Evolutionary conservation across 2,329 filamentous ascomycete species (phyloP).

Genomic region (Pyrenophora graminea): DNA sequence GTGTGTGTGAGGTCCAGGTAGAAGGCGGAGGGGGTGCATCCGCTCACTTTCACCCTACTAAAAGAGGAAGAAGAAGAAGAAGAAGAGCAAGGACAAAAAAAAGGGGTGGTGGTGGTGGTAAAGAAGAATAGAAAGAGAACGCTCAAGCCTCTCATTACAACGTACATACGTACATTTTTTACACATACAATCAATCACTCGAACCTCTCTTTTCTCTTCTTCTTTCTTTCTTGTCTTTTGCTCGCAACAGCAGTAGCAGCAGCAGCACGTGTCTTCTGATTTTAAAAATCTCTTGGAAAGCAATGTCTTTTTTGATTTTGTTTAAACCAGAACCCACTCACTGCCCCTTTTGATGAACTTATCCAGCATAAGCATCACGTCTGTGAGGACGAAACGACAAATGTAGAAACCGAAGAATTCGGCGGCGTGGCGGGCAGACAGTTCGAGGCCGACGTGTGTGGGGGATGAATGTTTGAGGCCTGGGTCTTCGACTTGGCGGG

Average conservation of each 20-base stretch:
- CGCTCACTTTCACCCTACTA: background rate
- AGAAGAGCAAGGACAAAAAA: background rate
- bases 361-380: constrained; percentile 83
- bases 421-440: constrained; percentile 88
- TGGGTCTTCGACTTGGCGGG: constrained; percentile 92
- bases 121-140: background rate
- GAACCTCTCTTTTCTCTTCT: background rate
- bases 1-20: too few species aligned
- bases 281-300: too few species aligned
- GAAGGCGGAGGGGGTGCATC: too few species aligned
- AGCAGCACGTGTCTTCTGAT: background rate
- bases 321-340: constrained; percentile 78
- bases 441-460: constrained; percentile 91
- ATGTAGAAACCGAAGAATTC: constrained; percentile 98
- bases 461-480: constrained; percentile 88
- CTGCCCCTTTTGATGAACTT: constrained; percentile 97
- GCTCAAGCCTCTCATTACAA: background rate
- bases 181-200: too few species aligned
- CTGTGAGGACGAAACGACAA: constrained; percentile 89
- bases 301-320: background rate
- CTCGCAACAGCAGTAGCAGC: background rate
- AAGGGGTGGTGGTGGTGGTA: too few species aligned
- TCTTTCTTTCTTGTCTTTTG: background rate
- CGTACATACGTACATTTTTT: too few species aligned
- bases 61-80: background rate